phyloP scores from a whole-genome alignment of 1,139 yeast genomes.

The Protomyces pachydermus region DNA sequence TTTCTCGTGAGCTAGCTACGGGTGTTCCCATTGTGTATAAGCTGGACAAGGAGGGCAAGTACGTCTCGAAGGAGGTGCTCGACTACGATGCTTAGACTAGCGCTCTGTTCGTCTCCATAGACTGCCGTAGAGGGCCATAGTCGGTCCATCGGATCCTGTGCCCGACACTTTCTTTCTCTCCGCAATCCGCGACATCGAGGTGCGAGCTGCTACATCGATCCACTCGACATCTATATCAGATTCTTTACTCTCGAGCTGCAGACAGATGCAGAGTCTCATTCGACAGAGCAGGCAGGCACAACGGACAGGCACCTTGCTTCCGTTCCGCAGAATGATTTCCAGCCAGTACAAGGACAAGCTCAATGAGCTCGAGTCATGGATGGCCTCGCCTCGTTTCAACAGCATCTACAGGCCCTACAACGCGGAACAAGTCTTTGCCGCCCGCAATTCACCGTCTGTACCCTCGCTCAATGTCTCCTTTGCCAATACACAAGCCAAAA shows the following conservation, averaged over 20 bases:
- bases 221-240: too few species aligned
- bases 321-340: constrained; percentile 9
- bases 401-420: constrained; percentile 51
- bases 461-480: constrained; percentile 51
- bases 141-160: too few species aligned
- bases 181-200: too few species aligned
- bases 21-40: constrained; percentile 98
- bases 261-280: background rate
- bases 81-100: constrained; percentile 15
- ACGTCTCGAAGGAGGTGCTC: constrained; percentile 29
- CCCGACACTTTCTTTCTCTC: too few species aligned
- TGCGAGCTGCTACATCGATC: too few species aligned
- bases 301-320: background rate
- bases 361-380: constrained; percentile 49
- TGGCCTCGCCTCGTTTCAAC: constrained; percentile 49
- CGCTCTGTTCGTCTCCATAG: too few species aligned
- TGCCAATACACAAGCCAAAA: constrained; percentile 46
- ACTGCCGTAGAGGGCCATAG: too few species aligned
- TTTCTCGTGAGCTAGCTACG: constrained; percentile 53
- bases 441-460: constrained; percentile 47
- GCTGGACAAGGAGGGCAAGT: constrained; percentile 57
- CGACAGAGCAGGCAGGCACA: background rate
- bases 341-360: constrained; percentile 33
- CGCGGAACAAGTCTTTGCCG: constrained; percentile 51
- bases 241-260: too few species aligned